Conservation (phyloP, 306 rosid genomes). For the Echinosophora koreensis region DNA sequence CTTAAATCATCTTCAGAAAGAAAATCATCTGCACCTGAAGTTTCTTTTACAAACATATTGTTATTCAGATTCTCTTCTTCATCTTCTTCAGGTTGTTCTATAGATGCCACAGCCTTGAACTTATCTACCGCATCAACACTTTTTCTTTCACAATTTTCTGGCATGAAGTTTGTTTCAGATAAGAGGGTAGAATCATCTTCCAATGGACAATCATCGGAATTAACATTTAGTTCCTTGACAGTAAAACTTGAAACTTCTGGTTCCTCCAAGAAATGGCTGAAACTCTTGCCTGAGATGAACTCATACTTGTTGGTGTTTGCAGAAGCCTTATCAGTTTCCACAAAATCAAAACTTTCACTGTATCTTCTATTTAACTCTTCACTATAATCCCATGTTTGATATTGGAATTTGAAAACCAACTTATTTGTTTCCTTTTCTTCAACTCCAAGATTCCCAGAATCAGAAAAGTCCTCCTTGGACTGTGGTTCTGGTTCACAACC, state of each 20-base stretch:
- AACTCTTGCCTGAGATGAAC: constrained; percentile 50
- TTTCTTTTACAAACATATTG: constrained; percentile 6
- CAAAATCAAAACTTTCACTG: constrained; percentile 28
- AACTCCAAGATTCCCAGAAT: background rate
- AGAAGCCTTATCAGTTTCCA: constrained; percentile 23
- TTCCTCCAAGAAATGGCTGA: constrained; percentile 66
- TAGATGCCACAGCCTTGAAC: background rate
- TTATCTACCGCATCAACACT: constrained; percentile 27
- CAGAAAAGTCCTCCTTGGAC: constrained; percentile 12
- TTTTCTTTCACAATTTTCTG: constrained; percentile 33
- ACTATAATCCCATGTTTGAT: constrained; percentile 51
- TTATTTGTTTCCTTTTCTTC: constrained; percentile 46
- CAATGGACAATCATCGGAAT: background rate
- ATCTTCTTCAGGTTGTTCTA: constrained; percentile 38
- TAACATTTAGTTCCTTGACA: constrained; percentile 52
- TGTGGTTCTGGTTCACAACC: constrained; percentile 5
- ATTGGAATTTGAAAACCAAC: constrained; percentile 68
- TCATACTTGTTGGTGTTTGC: constrained; percentile 48
- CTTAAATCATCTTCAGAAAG: constrained; percentile 39
- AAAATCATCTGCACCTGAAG: constrained; percentile 29
- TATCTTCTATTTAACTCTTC: constrained; percentile 48
- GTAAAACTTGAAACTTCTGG: constrained; percentile 53
- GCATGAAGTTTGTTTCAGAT: constrained; percentile 28
- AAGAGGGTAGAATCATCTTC: constrained; percentile 27
- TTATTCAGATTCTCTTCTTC: constrained; percentile 26